Evolutionary conservation across 2,329 filamentous ascomycete genomes (phyloP), one percentile per base, ranked within the genome.

Genomic region (Nemania serpens): DNA sequence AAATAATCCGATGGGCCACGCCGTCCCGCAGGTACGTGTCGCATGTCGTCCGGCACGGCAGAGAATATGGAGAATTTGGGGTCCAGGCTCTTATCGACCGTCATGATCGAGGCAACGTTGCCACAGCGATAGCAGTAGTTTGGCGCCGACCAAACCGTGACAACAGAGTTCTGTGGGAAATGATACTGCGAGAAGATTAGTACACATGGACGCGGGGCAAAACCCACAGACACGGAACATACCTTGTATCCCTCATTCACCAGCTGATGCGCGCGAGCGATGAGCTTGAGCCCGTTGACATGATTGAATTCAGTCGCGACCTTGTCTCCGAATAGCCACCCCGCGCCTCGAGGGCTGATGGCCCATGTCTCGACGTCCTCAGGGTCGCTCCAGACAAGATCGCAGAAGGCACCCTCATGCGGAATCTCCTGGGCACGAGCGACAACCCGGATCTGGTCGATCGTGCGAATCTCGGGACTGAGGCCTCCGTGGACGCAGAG

Each of bases 191-290:
- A 2, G 6, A 34, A 29, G 2, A 63, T 79, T 69, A 79, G 73
- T 17, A 64, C 17, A 13, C 18, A 13, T 15, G 12, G 7, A 11
- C 11, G 13, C 37, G 7, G 12, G 15, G n/a, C n/a, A 10, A 9
- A 2, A 13, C 85, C 63, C 90, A 17, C 13, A 22, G 43, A 88
- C 69, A 89, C 89, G 25, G 90, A 79, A 67, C 76, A 64, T 71
- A 97, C 91, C 83, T 99, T 97, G 78, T 96, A 99, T 3, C 95
- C 95, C 78, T 99, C 95, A 71, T 99, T 96, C 69, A 97, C 97
- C 2, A 99, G 84, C 78, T 99, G 95, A 77, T 99, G 95, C n/a
- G 95, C 95, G 51, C 95, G 90, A 29, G 97, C 85, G 72, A 99
- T 99, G 71, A 98, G 91, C 65, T 90, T 95, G 82, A 99, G 91